Percentiles rank a stretch among this genome's conserved stretches.
Evolutionary conservation across 2,329 filamentous ascomycete species (phyloP).

Genomic region (Epichloe brachyelytri): DNA sequence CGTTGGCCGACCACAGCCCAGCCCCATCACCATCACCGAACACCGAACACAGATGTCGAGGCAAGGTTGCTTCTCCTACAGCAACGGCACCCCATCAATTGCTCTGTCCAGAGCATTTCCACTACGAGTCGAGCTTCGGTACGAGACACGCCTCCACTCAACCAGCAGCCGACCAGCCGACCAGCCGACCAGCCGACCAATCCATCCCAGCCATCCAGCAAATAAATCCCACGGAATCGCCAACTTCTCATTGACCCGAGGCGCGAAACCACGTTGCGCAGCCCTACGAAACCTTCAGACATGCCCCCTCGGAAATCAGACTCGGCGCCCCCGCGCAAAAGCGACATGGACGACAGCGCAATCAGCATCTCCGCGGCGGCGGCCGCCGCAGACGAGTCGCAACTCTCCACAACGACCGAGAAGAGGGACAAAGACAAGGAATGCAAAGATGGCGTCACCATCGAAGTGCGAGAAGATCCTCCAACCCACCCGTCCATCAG

Average conservation of each 20-base stretch:
- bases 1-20: no score
- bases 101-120: no score
- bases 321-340: slow-evolving; percentile 21
- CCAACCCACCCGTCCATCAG: not conserved
- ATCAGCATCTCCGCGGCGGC: slow-evolving; percentile 9
- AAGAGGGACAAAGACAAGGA: slow-evolving; percentile 21
- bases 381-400: slow-evolving; percentile 5
- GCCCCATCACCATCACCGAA: not conserved
- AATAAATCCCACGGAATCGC: no score
- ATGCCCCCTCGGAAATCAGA: slow-evolving; percentile 48
- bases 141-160: no score
- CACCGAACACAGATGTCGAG: not conserved
- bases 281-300: slow-evolving; percentile 2
- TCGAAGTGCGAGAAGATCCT: slow-evolving; percentile 33
- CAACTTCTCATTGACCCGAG: no score
- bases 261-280: not conserved
- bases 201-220: no score
- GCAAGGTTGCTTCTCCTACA: not conserved
- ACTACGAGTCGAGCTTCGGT: no score
- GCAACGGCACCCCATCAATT: no score
- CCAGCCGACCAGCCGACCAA: no score
- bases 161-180: no score
- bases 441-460: slow-evolving; percentile 29
- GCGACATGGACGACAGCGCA: slow-evolving; percentile 28
- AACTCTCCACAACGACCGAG: not conserved